Percentiles rank a stretch among this genome's conserved stretches.
Conservation (phyloP, 2,329 filamentous ascomycete species). For the Fusarium sp. region DNA sequence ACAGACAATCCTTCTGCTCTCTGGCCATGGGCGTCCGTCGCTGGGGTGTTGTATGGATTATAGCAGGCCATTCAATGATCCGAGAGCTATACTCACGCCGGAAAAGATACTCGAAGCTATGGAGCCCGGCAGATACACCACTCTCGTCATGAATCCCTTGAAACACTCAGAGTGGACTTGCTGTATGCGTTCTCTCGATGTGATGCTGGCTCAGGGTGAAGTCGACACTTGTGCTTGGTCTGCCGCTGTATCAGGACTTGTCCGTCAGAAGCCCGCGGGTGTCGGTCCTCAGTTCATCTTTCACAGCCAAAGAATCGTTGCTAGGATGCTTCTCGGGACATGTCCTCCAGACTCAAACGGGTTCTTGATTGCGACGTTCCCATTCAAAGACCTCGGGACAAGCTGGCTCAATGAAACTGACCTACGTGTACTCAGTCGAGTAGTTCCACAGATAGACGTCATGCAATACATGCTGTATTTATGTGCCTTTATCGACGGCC, state of each 20-base stretch:
- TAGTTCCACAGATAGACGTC: background rate
- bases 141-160: background rate
- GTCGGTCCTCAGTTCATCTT: background rate
- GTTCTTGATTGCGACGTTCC: background rate
- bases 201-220: background rate
- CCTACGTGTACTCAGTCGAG: background rate
- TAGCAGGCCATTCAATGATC: background rate
- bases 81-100: background rate
- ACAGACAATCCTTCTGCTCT: conserved; percentile 1
- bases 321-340: background rate
- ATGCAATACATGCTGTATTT: background rate
- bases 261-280: background rate
- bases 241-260: background rate
- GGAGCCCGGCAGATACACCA: background rate
- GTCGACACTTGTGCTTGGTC: background rate
- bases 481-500: conserved; percentile 1
- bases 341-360: background rate
- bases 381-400: background rate
- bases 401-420: background rate
- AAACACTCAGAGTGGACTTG: background rate
- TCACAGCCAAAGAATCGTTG: background rate
- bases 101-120: background rate
- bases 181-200: background rate
- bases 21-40: background rate
- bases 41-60: conserved; percentile 9